phyloP scores from a whole-genome alignment of 495 filamentous ascomycete genomes.

The Penicillium ochrochloron region DNA sequence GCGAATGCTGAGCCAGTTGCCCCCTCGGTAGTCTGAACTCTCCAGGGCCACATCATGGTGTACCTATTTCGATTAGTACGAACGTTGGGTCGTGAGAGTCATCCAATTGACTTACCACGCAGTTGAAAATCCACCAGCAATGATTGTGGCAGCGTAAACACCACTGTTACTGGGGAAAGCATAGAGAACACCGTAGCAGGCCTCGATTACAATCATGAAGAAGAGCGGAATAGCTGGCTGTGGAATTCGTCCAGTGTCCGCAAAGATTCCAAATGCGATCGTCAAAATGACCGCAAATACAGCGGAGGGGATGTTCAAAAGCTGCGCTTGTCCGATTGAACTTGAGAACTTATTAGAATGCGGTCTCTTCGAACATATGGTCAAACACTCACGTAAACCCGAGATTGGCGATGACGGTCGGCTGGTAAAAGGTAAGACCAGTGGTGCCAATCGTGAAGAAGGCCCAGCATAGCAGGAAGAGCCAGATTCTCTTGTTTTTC shows the following conservation, averaged over 20 bases:
- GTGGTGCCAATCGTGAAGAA: not conserved
- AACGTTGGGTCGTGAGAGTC: not conserved
- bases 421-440: not conserved
- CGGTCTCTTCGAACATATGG: not conserved
- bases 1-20: slow-evolving; percentile 52
- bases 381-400: not conserved
- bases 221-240: not conserved
- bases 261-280: not conserved
- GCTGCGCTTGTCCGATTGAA: not conserved
- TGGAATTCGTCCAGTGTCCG: not conserved
- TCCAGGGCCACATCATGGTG: slow-evolving; percentile 16
- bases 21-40: slow-evolving; percentile 23
- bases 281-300: not conserved
- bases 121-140: not conserved
- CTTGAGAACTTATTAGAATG: not conserved
- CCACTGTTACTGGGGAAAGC: not conserved
- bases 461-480: not conserved
- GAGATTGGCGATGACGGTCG: not conserved
- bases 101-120: not conserved
- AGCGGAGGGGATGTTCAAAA: not conserved
- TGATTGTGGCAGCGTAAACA: not conserved
- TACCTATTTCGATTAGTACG: slow-evolving; percentile 31
- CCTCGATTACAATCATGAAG: not conserved
- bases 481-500: slow-evolving; percentile 1
- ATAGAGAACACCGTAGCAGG: not conserved